phyloP scores from a whole-genome alignment of 2,329 filamentous ascomycete genomes.

The Sarocladiaceae sp. region DNA sequence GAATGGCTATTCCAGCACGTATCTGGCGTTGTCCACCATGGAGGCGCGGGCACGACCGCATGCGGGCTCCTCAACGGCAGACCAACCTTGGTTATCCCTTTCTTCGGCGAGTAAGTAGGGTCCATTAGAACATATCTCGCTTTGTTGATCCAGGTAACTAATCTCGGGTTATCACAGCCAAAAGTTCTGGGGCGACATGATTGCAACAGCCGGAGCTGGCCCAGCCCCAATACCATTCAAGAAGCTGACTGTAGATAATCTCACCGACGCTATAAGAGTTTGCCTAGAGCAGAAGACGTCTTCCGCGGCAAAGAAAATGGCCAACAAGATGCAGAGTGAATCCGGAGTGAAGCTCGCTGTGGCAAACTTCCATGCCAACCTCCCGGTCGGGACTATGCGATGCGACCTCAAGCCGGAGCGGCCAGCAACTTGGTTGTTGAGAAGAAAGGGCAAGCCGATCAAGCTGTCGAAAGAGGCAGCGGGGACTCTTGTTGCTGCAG shows the following conservation, averaged over 20 bases:
- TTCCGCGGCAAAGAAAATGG: background rate
- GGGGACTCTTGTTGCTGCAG: background rate
- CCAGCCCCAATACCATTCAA: constrained; percentile 30
- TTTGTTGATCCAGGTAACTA: background rate
- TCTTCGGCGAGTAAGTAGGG: constrained; percentile 48
- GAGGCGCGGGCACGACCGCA: constrained; percentile 67
- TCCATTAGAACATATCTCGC: background rate
- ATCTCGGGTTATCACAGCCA: constrained; percentile 15
- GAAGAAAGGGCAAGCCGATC: background rate
- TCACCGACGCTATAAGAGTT: constrained; percentile 28
- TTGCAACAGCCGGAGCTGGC: constrained; percentile 31
- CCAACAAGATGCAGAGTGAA: background rate
- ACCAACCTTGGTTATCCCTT: constrained; percentile 66
- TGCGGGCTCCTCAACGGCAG: constrained; percentile 61
- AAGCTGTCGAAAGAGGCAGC: background rate
- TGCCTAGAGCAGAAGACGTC: constrained; percentile 11
- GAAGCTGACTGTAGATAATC: constrained; percentile 23
- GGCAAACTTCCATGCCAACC: background rate
- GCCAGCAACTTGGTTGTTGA: background rate
- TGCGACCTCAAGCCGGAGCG: background rate
- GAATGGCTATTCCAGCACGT: constrained; percentile 68
- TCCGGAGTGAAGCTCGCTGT: background rate
- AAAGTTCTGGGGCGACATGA: constrained; percentile 36
- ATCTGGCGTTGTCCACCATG: constrained; percentile 61
- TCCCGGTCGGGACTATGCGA: background rate